phyloP scores from a whole-genome alignment of 2,329 filamentous ascomycete species.

The Apiospora aurea region DNA sequence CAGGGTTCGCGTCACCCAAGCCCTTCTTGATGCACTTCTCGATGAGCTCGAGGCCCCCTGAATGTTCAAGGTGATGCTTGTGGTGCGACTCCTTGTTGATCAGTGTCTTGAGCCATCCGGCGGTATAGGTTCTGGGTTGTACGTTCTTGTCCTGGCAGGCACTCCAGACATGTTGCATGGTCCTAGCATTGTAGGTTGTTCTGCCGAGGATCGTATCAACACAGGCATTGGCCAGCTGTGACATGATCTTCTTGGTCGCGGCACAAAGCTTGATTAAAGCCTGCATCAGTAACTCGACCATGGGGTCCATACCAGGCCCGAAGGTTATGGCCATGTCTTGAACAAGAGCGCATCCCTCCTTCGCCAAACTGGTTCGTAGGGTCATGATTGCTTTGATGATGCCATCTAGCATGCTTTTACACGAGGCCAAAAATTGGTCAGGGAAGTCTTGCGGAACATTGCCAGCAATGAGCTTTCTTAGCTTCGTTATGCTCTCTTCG shows the following conservation, averaged over 20 bases:
- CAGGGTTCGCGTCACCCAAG: conserved; percentile 87
- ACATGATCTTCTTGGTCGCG: conserved; percentile 90
- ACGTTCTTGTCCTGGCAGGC: conserved; percentile 95
- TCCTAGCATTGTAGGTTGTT: conserved; percentile 78
- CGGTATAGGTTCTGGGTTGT: conserved; percentile 79
- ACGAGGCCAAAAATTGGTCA: conserved; percentile 70
- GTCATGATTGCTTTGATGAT: conserved; percentile 87
- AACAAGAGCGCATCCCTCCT: conserved; percentile 82
- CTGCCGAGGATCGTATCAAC: conserved; percentile 83
- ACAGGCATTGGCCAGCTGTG: conserved; percentile 80
- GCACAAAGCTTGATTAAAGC: conserved; percentile 88
- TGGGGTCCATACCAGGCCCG: conserved; percentile 81
- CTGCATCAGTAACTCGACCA: conserved; percentile 91
- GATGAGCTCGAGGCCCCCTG: conserved; percentile 80
- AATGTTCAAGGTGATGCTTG: conserved; percentile 83
- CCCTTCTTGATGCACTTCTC: conserved; percentile 92
- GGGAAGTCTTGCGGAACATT: conserved; percentile 83
- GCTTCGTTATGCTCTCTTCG: conserved; percentile 79
- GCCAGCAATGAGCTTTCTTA: conserved; percentile 81
- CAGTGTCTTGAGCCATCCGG: conserved; percentile 84
- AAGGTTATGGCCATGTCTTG: conserved; percentile 83
- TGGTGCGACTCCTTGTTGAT: conserved; percentile 79
- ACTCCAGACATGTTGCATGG: conserved; percentile 84
- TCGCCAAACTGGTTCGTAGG: conserved; percentile 86
- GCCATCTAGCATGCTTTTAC: conserved; percentile 82